phyloP scores from a whole-genome alignment of 1,284 basidiomycete species.

The Apiotrichum veenhuisii region DNA sequence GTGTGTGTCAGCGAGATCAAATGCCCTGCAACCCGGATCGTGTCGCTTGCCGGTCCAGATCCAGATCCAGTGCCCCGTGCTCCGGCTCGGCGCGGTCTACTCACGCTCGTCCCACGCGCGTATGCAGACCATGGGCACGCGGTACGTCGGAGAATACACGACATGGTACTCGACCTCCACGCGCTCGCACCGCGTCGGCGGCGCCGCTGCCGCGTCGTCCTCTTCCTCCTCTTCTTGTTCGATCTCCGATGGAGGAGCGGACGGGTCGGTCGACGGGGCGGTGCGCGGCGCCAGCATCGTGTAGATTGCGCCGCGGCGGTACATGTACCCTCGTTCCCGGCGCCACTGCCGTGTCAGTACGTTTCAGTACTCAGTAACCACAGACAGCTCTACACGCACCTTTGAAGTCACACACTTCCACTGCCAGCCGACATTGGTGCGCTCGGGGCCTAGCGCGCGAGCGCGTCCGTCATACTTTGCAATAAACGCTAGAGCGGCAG shows the following conservation, averaged over 20 bases:
- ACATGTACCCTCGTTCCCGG: conserved; percentile 27
- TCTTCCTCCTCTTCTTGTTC: conserved; percentile 12
- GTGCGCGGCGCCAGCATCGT: too few relatives aligned
- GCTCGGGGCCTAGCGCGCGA: conserved; percentile 8
- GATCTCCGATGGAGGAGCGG: background rate
- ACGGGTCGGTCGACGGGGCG: background rate
- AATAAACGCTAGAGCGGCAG: conserved; percentile 7
- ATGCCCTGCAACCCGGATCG: too few relatives aligned
- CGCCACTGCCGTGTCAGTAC: conserved; percentile 11
- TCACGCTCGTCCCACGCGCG: conserved; percentile 34
- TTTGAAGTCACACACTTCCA: conserved; percentile 21
- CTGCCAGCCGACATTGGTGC: conserved; percentile 31
- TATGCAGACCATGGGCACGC: conserved; percentile 33
- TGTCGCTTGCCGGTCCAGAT: background rate
- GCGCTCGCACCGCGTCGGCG: background rate
- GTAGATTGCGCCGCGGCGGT: conserved; percentile 10
- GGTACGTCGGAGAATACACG: conserved; percentile 30
- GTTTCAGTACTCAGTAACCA: too few relatives aligned
- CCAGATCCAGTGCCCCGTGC: too few relatives aligned
- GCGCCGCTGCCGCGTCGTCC: conserved; percentile 9
- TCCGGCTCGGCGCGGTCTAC: too few relatives aligned
- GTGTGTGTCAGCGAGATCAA: background rate
- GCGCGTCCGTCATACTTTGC: conserved; percentile 8
- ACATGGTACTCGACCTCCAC: conserved; percentile 26
- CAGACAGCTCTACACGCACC: too few relatives aligned